Evolutionary conservation across 2,329 filamentous ascomycete species (phyloP).

Genomic region (Ophiostoma novo-ulmi): DNA sequence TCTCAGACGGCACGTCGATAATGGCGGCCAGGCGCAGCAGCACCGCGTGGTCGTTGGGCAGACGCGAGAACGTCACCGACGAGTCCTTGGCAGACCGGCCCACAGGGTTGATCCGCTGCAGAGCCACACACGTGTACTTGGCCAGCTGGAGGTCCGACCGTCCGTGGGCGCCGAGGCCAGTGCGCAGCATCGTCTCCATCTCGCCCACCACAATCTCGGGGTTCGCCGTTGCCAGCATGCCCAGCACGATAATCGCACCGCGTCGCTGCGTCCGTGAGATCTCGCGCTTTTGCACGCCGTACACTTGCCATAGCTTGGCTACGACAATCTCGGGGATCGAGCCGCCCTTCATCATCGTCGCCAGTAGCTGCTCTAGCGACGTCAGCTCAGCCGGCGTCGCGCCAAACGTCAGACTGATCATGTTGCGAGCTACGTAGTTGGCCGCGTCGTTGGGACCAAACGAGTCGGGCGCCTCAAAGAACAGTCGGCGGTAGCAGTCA

Average conservation of each 20-base stretch:
- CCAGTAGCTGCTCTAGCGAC: slow-evolving; percentile 87
- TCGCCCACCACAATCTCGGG: slow-evolving; percentile 91
- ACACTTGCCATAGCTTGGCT: slow-evolving; percentile 94
- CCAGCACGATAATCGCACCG: slow-evolving; percentile 90
- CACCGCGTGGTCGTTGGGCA: slow-evolving; percentile 89
- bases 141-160: slow-evolving; percentile 79
- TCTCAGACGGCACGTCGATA: slow-evolving; percentile 77
- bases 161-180: slow-evolving; percentile 77
- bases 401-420: slow-evolving; percentile 97
- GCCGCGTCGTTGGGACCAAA: slow-evolving; percentile 86
- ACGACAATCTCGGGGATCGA: slow-evolving; percentile 81
- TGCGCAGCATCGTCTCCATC: slow-evolving; percentile 88
- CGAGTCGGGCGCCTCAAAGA: slow-evolving; percentile 88
- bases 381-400: slow-evolving; percentile 92
- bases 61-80: slow-evolving; percentile 64
- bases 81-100: slow-evolving; percentile 74
- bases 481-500: slow-evolving; percentile 91
- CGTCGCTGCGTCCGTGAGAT: slow-evolving; percentile 87
- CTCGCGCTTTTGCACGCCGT: slow-evolving; percentile 86
- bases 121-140: slow-evolving; percentile 90
- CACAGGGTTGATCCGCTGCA: slow-evolving; percentile 82
- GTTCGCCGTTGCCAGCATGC: slow-evolving; percentile 90
- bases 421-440: slow-evolving; percentile 93
- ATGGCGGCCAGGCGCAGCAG: slow-evolving; percentile 75
- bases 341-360: slow-evolving; percentile 95